Base-by-base conservation (phyloP, 2,329 filamentous ascomycete species). In the Zymoseptoria brevis region DNA sequence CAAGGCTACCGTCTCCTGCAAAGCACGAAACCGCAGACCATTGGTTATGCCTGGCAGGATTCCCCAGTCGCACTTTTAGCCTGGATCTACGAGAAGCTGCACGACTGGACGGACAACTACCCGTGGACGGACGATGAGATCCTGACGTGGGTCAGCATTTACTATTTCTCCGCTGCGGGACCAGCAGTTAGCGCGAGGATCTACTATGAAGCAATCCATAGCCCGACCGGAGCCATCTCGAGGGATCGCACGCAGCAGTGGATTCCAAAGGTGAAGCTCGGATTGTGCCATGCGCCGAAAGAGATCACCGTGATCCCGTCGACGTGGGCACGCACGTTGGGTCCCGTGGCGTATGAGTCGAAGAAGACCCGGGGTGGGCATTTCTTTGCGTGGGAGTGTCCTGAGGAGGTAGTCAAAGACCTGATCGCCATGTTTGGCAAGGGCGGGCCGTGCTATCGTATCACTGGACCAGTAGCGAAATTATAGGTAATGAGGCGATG, bases 41-140 rank as follows among this genome's bases (percentile, higher is more conserved):
- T 92, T 0, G 86, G 85, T 0, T 89, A 88, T 67, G 83, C 79
- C 0, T 77, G 92, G 3, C 79, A 82, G 0, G 87, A 91, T 69
- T 86, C 81, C 3, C 89, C 89, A 0, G 81, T 88, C 0, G 54
- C 53, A 87, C 81, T 0, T 74, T 90, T 45, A 45, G 4, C 76
- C 0, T 93, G 89, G 89, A 84, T 93, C 30, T 88, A 88, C 65
- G 89, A 93, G 73, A 93, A 93, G 70, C 75, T 93, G 50, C 83
- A 87, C 64, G 85, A 88, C 66, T 93, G 88, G 89, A 85, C 84
- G 0, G 88, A 92, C 66, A 68, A 67, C 1, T 90, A 90, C 67
- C 75, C 81, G 0, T 92, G 87, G 87, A 86, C 83, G 0, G 85
- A 89, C 60, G 87, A 90, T 57, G 87, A 91, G 74, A 80, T 92